Conservation (phyloP, 2,329 filamentous ascomycete species). For the Colletotrichum agaves region DNA sequence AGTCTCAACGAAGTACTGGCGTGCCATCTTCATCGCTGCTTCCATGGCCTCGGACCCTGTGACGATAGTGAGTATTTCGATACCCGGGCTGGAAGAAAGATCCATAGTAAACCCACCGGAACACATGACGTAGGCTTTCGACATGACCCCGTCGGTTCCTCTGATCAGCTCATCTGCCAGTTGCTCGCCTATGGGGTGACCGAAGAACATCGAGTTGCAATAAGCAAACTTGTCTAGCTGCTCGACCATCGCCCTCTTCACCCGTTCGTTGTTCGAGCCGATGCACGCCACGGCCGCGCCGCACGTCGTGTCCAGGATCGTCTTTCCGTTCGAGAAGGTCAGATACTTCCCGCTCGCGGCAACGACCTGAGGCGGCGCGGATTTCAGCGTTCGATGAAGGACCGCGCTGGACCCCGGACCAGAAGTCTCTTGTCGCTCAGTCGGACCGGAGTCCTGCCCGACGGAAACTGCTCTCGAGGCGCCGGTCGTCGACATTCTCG, state of each 20-base stretch:
- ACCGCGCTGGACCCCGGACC: conserved; percentile 24
- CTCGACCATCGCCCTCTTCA: conserved; percentile 67
- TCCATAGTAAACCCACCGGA: conserved; percentile 5
- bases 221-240: conserved; percentile 69
- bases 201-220: conserved; percentile 45
- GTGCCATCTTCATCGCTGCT: conserved; percentile 59
- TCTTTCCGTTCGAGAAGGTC: conserved; percentile 38
- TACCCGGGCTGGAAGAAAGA: neutral
- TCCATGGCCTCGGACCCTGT: conserved; percentile 63
- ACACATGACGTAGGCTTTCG: conserved; percentile 51
- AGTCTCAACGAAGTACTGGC: conserved; percentile 59
- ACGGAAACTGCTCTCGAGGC: neutral
- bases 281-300: conserved; percentile 79
- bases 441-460: neutral
- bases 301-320: conserved; percentile 76
- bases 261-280: conserved; percentile 72
- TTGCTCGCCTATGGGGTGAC: conserved; percentile 62
- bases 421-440: too few species aligned
- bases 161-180: conserved; percentile 50
- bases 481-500: neutral
- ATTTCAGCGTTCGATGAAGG: conserved; percentile 35
- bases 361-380: conserved; percentile 28
- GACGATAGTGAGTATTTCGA: neutral
- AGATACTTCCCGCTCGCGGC: conserved; percentile 35
- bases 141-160: conserved; percentile 50